phyloP scores from a whole-genome alignment of 2,329 filamentous ascomycete species.

The Trichoderma atroviride region DNA sequence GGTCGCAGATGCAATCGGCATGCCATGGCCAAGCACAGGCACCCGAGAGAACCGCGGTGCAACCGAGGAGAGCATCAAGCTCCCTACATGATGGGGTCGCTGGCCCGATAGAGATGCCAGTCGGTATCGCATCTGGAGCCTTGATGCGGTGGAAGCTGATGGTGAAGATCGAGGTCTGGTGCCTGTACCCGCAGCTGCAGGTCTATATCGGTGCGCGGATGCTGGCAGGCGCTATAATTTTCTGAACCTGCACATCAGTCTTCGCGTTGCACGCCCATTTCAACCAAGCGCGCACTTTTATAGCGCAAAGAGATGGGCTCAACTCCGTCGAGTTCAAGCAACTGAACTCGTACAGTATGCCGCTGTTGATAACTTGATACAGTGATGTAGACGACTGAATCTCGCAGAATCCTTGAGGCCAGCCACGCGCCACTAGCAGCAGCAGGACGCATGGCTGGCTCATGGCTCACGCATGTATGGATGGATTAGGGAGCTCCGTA shows the following conservation, averaged over 20 bases:
- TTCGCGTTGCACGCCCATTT: neutral
- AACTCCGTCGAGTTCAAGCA: neutral
- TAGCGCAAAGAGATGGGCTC: neutral
- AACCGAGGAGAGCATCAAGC: neutral
- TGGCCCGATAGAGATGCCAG: neutral
- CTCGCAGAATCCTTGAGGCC: neutral
- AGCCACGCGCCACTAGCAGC: neutral
- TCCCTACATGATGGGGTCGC: neutral
- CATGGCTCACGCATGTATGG: neutral
- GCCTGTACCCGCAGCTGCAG: neutral
- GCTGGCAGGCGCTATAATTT: neutral
- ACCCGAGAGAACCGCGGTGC: neutral
- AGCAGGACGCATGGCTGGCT: neutral
- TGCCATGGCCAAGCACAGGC: neutral
- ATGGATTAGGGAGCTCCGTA: neutral
- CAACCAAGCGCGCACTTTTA: neutral
- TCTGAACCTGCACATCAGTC: neutral
- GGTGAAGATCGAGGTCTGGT: neutral
- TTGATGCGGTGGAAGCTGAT: neutral
- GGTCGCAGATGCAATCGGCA: neutral
- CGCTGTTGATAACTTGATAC: too few relatives aligned
- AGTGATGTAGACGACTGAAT: neutral
- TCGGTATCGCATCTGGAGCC: neutral
- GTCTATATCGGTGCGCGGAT: neutral
- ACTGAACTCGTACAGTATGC: too few relatives aligned